Evolutionary conservation across 228 moss, liverwort and hornwort genomes (phyloP).

Genomic region (Sphagnum magellanicum): DNA sequence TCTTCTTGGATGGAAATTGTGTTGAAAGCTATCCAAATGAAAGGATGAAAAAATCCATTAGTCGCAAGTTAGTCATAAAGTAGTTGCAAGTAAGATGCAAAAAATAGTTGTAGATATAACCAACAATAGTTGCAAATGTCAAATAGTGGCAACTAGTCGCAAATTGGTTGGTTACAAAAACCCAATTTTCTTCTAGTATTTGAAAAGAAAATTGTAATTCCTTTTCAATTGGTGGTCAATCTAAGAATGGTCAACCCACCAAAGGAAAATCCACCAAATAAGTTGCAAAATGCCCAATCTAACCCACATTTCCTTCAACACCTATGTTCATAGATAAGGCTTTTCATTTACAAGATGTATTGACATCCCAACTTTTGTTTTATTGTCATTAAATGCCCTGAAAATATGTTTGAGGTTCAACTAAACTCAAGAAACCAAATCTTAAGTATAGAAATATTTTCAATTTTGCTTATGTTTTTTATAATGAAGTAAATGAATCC

Average conservation of each 20-base stretch:
- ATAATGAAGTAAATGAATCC: background rate
- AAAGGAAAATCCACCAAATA: no score
- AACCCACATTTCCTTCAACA: background rate
- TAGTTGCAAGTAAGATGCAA: no score
- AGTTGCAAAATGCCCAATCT: no score
- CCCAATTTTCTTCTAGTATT: background rate
- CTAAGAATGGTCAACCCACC: background rate
- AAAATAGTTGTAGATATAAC: no score
- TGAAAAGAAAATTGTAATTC: background rate
- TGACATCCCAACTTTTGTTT: background rate
- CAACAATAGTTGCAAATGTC: no score
- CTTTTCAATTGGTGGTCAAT: background rate
- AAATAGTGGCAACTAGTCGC: background rate
- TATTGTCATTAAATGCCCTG: background rate
- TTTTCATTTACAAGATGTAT: background rate
- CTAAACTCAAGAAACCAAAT: background rate
- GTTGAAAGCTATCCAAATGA: no score
- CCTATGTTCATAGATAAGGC: background rate
- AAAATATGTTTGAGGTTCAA: background rate
- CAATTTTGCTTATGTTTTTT: background rate
- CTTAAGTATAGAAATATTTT: background rate
- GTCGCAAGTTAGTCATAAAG: no score
- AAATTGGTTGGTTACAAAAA: no score
- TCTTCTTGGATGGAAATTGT: no score
- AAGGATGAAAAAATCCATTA: no score